Percentiles rank a stretch among this genome's conserved stretches.
Conservation (phyloP, 441 rosid genomes). For the Metrosideros polymorpha region DNA sequence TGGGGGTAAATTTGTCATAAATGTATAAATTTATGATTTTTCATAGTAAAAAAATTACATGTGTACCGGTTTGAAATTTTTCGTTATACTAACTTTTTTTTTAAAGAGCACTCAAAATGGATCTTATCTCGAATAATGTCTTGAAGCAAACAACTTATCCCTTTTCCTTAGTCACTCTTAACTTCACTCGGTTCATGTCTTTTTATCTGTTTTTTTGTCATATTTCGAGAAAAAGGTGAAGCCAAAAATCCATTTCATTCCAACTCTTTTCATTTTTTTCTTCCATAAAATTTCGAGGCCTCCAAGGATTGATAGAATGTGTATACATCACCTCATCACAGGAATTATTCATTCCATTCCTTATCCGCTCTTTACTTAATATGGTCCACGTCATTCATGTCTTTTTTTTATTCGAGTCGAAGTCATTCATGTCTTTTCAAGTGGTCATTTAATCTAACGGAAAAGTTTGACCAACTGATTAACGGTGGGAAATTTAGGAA, state of each 20-base stretch:
- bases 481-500: accelerated
- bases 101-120: accelerated
- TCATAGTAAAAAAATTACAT: too few relatives aligned
- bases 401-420: too few relatives aligned
- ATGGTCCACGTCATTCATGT: neutral
- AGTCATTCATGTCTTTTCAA: neutral
- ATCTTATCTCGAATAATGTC: neutral
- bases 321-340: neutral
- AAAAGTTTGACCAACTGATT: too few relatives aligned
- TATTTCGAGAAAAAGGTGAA: neutral
- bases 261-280: neutral
- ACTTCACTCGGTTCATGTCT: accelerated
- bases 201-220: neutral
- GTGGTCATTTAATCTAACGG: neutral
- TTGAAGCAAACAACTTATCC: accelerated
- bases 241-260: neutral
- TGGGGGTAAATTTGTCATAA: too few relatives aligned
- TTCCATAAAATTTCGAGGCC: neutral
- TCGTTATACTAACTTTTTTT: too few relatives aligned
- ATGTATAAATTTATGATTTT: too few relatives aligned
- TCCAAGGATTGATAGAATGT: neutral
- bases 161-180: accelerated
- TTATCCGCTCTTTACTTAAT: neutral
- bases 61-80: too few relatives aligned
- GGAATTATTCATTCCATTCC: neutral